Conservation (phyloP, 352 stramenopile genomes). For the Globisporangium okanoganense region DNA sequence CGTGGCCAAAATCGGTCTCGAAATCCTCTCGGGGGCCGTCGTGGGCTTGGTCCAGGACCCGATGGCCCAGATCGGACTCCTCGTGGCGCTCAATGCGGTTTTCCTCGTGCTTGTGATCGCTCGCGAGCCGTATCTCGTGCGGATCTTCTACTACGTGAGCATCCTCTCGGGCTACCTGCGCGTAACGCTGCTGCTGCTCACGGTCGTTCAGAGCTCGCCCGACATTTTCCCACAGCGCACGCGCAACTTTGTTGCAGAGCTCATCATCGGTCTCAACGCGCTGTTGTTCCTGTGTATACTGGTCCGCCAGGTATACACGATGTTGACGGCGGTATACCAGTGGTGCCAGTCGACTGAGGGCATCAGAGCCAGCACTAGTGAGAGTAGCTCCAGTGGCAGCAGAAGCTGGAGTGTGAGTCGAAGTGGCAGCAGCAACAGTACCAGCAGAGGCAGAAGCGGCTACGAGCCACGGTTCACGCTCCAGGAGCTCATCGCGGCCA, state of each 20-base stretch:
- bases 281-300: conserved; percentile 41
- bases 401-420: neutral
- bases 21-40: conserved; percentile 35
- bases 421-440: neutral
- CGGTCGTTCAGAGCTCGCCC: conserved; percentile 29
- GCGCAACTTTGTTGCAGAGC: conserved; percentile 33
- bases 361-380: neutral
- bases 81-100: conserved; percentile 34
- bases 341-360: conserved; percentile 10
- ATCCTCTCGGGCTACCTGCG: conserved; percentile 38
- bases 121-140: conserved; percentile 37
- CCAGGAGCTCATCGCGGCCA: conserved; percentile 15
- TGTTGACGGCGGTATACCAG: conserved; percentile 13
- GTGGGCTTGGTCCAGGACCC: conserved; percentile 28
- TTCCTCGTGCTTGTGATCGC: conserved; percentile 37
- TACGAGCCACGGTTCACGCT: conserved; percentile 12
- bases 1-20: conserved; percentile 38
- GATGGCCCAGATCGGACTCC: conserved; percentile 35
- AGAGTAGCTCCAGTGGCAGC: neutral
- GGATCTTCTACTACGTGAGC: conserved; percentile 33
- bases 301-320: conserved; percentile 35
- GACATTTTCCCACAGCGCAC: conserved; percentile 35
- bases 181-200: conserved; percentile 40
- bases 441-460: neutral
- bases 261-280: conserved; percentile 41